Evolutionary conservation across 1,284 basidiomycete genomes (phyloP).

Genomic region (Irpex lacteus): DNA sequence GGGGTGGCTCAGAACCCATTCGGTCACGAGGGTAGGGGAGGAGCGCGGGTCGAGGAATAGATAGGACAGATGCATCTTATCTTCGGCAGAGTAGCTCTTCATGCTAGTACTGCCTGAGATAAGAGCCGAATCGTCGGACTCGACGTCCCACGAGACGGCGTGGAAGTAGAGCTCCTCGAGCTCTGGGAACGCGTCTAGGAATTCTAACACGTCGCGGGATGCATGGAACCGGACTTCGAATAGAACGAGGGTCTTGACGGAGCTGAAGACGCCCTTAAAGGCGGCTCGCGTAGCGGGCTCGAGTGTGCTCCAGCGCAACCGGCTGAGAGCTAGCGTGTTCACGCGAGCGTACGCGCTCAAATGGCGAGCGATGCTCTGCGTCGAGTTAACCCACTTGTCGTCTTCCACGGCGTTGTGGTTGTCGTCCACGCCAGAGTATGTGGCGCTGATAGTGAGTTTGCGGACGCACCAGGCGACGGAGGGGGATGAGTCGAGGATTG

Average conservation of each 20-base stretch:
- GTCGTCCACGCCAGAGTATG: slow-evolving; percentile 21
- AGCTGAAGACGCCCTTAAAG: slow-evolving; percentile 20
- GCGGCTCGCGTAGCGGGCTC: slow-evolving; percentile 21
- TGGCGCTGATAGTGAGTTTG: slow-evolving; percentile 26
- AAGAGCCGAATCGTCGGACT: slow-evolving; percentile 15
- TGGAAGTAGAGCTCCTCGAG: slow-evolving; percentile 31
- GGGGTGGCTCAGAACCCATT: slow-evolving; percentile 29
- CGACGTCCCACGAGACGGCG: slow-evolving; percentile 29
- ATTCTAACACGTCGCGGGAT: slow-evolving; percentile 26
- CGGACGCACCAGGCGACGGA: slow-evolving; percentile 26
- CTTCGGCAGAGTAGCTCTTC: slow-evolving; percentile 1
- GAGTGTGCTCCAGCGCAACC: slow-evolving; percentile 27
- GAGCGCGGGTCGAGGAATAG: slow-evolving; percentile 30
- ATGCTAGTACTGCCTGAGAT: neutral
- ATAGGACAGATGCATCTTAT: slow-evolving; percentile 27
- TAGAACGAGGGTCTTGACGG: slow-evolving; percentile 27
- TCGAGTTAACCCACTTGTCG: slow-evolving; percentile 28
- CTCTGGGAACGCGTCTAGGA: slow-evolving; percentile 28
- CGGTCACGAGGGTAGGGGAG: slow-evolving; percentile 30
- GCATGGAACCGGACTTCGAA: slow-evolving; percentile 30
- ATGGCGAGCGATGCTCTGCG: slow-evolving; percentile 18
- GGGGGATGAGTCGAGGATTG: slow-evolving; percentile 21
- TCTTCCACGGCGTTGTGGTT: slow-evolving; percentile 23
- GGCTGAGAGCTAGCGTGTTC: slow-evolving; percentile 25
- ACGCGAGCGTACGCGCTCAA: slow-evolving; percentile 20